Base-by-base conservation (phyloP, 306 rosid species). In the Arachis hypogaea region DNA sequence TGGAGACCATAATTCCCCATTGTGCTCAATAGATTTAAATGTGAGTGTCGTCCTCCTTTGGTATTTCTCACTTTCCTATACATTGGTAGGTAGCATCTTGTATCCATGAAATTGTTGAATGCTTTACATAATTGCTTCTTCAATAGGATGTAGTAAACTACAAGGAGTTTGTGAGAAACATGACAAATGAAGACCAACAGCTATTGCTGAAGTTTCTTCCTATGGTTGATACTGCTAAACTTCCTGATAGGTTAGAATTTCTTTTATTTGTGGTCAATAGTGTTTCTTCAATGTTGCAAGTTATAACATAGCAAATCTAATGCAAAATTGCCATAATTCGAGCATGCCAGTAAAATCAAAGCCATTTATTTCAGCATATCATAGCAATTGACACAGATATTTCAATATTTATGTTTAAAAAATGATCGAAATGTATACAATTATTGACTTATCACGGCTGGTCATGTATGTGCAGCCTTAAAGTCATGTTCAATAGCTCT, bases 151-250 rank as follows among this genome's bases (percentile, higher is more conserved):
- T 86, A 64, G 43, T 92, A 69, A 89, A 88, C 86, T 86, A 73
- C 47, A 96, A 88, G 77, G 98, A 87, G 89, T 95, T 95, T 64
- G 82, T 45, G 66, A 85, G 85, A 81, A 86, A 80, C 75, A 69
- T 95, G 87, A 90, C 98, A 66, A 79, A 66, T 85, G 99, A 95
- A 79, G 99, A 95, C 84, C 98, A 92, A 66, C 89, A 88, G 59
- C 92, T 87, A 67, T 79, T 95, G 75, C 85, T 88, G 80, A 87
- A 90, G 78, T 88, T 81, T 85, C 93, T 95, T 80, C 86, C 97
- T 73, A 78, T 77, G 51, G 89, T 83, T 67, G 99, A 95, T 85
- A 77, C 86, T n/a, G 76, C 77, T 55, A 80, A 86, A 71, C 77
- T 77, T 87, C 97, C 99, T 14, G 91, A 88, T 57, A 89, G 96